Base-by-base conservation (phyloP, 2,329 filamentous ascomycete species). In the Scleromitrula shiraiana region DNA sequence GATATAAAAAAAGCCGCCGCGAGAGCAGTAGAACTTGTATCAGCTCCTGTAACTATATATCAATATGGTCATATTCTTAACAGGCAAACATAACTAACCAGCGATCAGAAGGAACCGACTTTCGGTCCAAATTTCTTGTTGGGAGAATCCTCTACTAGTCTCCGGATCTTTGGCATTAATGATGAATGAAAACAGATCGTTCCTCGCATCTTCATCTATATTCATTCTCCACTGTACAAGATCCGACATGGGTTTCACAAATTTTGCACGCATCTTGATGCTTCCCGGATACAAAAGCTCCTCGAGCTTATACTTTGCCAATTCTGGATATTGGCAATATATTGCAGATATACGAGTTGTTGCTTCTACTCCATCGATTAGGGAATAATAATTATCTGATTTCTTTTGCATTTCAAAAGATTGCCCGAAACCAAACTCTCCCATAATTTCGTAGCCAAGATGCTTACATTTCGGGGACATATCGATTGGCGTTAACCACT, bases 401-500 rank as follows among this genome's bases (percentile, higher is more conserved):
- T 15, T 37, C n/a, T 2, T 45, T 17, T 45, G 42, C 9, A 45
- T n/a, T n/a, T 45, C 42, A 15, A 45, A 45, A n/a, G 30, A 36
- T 17, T 29, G 30, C 10, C 42, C 42, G 20, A 45, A 45, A 2
- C 42, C 42, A 29, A 37, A 45, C 20, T 37, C 17, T 7, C 42
- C 42, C 42, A 45, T 45, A 7, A 45, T 23, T 17, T 45, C 42
- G 14, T 24, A 37, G 7, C 19, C 33, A 14, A 24, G 7, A 15
- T 37, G 15, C 4, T 20, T 3, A 17, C 30, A 36, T 3, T 23
- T 2, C n/a, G 10, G 10, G 5, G 33, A 9, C 33, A 36, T 36
- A 10, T 36, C 17, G 5, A 17, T 17, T 12, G 33, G n/a, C 10
- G n/a, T 5, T 20, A 15, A 17, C 33, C 33, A 36, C 12, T 15